Evolutionary conservation across 2,329 filamentous ascomycete species (phyloP).

Genomic region (Botrytis fabae): DNA sequence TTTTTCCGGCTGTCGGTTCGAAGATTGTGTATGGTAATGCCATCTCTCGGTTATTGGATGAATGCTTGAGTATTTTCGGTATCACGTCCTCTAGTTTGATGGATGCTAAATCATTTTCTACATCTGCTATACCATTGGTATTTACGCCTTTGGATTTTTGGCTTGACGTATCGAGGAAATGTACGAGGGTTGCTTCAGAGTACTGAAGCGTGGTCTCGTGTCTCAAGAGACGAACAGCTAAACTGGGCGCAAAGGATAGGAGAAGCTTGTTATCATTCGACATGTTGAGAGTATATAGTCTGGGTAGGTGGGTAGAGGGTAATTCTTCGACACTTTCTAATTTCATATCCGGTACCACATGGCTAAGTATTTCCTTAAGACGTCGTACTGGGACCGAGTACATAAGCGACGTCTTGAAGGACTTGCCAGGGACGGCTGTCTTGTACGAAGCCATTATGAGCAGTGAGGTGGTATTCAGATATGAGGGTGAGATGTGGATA

Average conservation of each 20-base stretch:
- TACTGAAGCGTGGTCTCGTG: constrained; percentile 38
- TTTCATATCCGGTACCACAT: constrained; percentile 34
- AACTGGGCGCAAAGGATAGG: constrained; percentile 37
- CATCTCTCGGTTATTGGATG: constrained; percentile 37
- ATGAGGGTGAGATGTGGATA: constrained; percentile 4
- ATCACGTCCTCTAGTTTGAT: constrained; percentile 27
- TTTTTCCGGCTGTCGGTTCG: constrained; percentile 30
- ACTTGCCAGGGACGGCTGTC: constrained; percentile 31
- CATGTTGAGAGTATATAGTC: constrained; percentile 39
- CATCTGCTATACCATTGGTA: not conserved
- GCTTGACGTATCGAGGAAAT: constrained; percentile 33
- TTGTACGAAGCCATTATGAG: constrained; percentile 33
- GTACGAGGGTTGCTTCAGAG: constrained; percentile 38
- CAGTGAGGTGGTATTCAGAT: not conserved
- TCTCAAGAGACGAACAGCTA: constrained; percentile 37
- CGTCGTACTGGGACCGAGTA: constrained; percentile 38
- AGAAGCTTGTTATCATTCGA: constrained; percentile 37
- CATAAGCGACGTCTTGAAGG: constrained; percentile 36
- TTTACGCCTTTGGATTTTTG: not conserved
- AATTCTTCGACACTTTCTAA: constrained; percentile 39
- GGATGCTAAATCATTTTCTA: constrained; percentile 14
- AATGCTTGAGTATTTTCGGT: constrained; percentile 40
- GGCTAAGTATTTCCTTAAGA: constrained; percentile 38
- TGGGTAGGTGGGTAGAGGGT: constrained; percentile 38
- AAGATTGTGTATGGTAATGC: constrained; percentile 40